Percentiles rank a stretch among this genome's conserved stretches.
Conservation (phyloP, 208 protist species). For the Leishmania mexicana region DNA sequence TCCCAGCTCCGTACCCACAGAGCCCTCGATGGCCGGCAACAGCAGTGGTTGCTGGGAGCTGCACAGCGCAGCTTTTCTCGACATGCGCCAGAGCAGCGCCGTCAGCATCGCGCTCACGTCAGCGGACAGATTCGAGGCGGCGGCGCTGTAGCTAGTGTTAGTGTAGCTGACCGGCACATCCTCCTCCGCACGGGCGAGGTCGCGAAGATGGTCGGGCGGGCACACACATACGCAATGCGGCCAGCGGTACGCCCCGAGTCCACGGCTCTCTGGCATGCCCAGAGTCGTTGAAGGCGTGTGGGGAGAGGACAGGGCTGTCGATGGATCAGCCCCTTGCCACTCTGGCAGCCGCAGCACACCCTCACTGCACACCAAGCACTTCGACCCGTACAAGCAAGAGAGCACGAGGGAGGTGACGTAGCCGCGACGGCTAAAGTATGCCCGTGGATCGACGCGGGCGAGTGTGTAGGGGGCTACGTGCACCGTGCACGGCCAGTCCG, state of each 20-base stretch:
- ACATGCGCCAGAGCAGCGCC: slow-evolving; percentile 13
- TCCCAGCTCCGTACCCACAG: not conserved
- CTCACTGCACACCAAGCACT: slow-evolving; percentile 48
- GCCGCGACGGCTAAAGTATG: slow-evolving; percentile 56
- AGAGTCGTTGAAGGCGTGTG: not conserved
- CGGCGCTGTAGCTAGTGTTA: not conserved
- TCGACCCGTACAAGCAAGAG: slow-evolving; percentile 49
- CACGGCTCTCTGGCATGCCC: not conserved
- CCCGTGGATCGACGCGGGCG: slow-evolving; percentile 50
- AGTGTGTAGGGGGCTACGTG: slow-evolving; percentile 75
- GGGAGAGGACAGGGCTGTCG: not conserved
- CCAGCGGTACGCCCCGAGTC: slow-evolving; percentile 7
- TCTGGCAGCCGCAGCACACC: not conserved
- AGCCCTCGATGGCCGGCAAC: not conserved
- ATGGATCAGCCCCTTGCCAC: not conserved
- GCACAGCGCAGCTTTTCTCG: not conserved
- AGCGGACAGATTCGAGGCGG: slow-evolving; percentile 3
- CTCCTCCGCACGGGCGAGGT: slow-evolving; percentile 7
- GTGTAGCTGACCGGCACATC: not conserved
- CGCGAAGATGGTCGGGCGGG: slow-evolving; percentile 26
- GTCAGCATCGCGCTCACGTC: slow-evolving; percentile 21
- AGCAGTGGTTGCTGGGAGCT: not conserved
- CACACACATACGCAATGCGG: slow-evolving; percentile 49
- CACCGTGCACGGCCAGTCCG: slow-evolving; percentile 73
- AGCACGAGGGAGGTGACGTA: slow-evolving; percentile 48